Evolutionary conservation across 208 protist genomes (phyloP).

Genomic region (Acanthamoeba sp.): DNA sequence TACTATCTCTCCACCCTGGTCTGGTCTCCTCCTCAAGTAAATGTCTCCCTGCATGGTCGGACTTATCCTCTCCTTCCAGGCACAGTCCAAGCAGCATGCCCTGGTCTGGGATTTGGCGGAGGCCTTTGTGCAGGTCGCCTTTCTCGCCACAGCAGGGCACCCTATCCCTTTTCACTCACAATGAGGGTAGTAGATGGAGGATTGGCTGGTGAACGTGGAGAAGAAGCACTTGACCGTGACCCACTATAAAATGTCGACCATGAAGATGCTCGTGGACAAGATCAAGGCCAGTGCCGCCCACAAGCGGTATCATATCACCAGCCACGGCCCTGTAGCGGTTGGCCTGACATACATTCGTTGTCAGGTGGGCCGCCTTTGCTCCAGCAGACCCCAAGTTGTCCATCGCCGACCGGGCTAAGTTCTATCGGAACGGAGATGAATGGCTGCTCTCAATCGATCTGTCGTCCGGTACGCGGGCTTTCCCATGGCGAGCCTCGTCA

Average conservation of each 20-base stretch:
- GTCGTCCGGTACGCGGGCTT: neutral
- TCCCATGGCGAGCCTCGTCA: neutral
- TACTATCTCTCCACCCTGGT: conserved; percentile 26
- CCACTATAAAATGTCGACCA: neutral
- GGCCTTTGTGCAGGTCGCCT: neutral
- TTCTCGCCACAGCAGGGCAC: too few relatives aligned
- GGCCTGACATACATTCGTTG: too few relatives aligned
- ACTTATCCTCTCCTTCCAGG: neutral
- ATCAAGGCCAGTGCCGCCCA: neutral
- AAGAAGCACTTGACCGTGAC: neutral
- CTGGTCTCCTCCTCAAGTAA: neutral
- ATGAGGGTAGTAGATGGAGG: neutral
- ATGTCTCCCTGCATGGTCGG: too few relatives aligned
- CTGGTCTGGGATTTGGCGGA: neutral
- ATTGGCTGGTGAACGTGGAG: neutral
- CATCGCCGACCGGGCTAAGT: neutral
- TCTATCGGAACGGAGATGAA: neutral
- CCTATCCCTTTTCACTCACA: neutral
- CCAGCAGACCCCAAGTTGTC: neutral
- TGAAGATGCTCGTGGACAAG: neutral
- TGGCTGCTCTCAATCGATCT: conserved; percentile 1
- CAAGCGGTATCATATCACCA: neutral
- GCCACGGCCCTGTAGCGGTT: neutral
- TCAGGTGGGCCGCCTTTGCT: neutral
- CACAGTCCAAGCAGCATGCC: neutral